phyloP scores from a whole-genome alignment of 331 rosid genomes.

The Dryas integrifolia region DNA sequence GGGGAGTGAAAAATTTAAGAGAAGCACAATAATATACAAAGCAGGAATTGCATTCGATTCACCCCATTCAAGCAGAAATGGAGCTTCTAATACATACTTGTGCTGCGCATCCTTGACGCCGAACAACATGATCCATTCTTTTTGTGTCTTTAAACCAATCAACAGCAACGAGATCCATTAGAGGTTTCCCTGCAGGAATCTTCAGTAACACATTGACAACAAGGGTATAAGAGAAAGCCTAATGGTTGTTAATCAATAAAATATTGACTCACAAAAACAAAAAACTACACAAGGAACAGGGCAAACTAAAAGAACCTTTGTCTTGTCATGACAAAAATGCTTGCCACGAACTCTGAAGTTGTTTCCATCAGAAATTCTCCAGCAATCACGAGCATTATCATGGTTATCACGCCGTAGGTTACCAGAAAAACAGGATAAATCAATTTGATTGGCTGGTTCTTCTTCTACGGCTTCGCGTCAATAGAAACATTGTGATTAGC shows the following conservation, averaged over 20 bases:
- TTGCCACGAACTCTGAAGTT: constrained; percentile 96
- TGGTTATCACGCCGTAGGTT: constrained; percentile 69
- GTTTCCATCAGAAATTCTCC: constrained; percentile 90
- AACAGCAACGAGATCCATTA: constrained; percentile 94
- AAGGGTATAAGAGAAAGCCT: constrained; percentile 33
- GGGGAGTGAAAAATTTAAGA: neutral
- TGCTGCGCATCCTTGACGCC: constrained; percentile 92
- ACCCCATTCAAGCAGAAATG: neutral
- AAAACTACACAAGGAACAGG: constrained; percentile 7
- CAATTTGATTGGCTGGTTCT: constrained; percentile 71
- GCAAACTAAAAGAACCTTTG: constrained; percentile 55
- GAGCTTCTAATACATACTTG: constrained; percentile 54
- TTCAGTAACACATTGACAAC: constrained; percentile 33
- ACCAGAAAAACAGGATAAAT: constrained; percentile 87
- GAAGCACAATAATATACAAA: neutral
- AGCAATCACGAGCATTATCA: constrained; percentile 91
- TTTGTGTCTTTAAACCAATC: constrained; percentile 98
- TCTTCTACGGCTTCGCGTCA: constrained; percentile 66
- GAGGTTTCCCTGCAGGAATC: constrained; percentile 95
- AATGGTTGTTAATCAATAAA: constrained; percentile 9
- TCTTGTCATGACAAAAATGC: constrained; percentile 78
- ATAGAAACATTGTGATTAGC: constrained; percentile 35
- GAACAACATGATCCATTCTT: constrained; percentile 94
- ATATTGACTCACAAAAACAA: constrained; percentile 10
- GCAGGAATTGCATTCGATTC: neutral